Evolutionary conservation across 2,329 filamentous ascomycete species (phyloP), one percentile per base, ranked within the genome.

Genomic region (Ambrosiella cleistominuta): DNA sequence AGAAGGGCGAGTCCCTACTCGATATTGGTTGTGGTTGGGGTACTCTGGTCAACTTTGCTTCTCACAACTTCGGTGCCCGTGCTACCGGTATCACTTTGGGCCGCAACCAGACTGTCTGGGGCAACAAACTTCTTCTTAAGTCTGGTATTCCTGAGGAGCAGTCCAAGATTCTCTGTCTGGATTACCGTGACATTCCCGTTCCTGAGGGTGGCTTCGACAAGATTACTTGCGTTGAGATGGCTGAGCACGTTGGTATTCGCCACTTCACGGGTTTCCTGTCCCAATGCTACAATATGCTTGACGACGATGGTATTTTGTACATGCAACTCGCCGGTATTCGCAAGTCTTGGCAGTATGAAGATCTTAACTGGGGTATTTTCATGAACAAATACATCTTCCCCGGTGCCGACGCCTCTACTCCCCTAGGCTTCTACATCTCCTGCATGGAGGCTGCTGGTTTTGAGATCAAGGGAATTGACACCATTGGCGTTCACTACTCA

Each of bases 341-440:
- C 65, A 94, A 94, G 76, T 76, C 79, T 63, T 97, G 93, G 93
- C 93, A 97, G 72, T 97, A 95, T 68, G 90, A 97, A 77, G 91
- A 97, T 73, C 80, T 96, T 56, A 86, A 91, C 70, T 97, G 93
- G 93, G 93, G 93, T 69, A 79, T 97, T 52, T 97, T 96, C 80
- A 95, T 97, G 89, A 97, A 97, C 83, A 96, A 95, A 76, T 95
- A 97, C 72, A 79, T 97, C 70, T 97, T 97, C 80, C 93, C 90
- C 39, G 93, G 93, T 69, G 93, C 93, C 56, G 93, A 97, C 69
- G 93, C 93, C 56, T 95, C 88, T 49, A 95, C 89, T 60, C 93
- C 93, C 56, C 82, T 98, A 54, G 88, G 88, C 64, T 93, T 84
- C 72, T 88, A 93, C 66, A 76, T 95, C 65, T 82, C 88, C 70